Evolutionary conservation across 441 rosid species (phyloP).

Genomic region (Erodium trifolium): DNA sequence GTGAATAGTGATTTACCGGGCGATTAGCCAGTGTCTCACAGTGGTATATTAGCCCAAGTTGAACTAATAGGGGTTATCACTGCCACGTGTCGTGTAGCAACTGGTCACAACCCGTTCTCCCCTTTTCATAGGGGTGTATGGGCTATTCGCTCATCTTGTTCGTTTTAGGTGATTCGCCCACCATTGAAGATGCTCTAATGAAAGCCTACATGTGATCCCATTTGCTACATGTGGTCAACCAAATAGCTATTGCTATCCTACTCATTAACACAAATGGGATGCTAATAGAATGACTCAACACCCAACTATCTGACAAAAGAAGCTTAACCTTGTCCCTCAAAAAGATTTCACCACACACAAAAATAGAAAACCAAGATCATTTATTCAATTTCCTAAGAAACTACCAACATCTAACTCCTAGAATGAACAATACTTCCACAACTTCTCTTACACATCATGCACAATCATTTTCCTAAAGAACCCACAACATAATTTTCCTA

Average conservation of each 20-base stretch:
- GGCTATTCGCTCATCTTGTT: too few species aligned
- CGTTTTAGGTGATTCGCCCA: too few species aligned
- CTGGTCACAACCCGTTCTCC: too few species aligned
- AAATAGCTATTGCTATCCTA: background rate
- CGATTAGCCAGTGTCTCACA: too few species aligned
- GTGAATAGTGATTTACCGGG: too few species aligned
- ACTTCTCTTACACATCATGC: background rate
- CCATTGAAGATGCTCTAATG: too few species aligned
- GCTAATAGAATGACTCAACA: background rate
- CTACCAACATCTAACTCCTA: background rate
- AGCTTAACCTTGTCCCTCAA: background rate
- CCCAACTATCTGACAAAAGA: background rate
- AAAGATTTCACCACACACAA: background rate
- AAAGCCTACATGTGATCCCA: too few species aligned
- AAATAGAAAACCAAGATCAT: background rate
- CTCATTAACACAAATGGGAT: background rate
- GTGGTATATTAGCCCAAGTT: too few species aligned
- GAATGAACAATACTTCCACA: background rate
- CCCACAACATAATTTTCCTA: background rate
- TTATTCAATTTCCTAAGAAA: background rate
- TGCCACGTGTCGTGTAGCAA: too few species aligned
- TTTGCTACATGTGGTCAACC: background rate
- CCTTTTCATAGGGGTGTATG: too few species aligned
- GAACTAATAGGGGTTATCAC: too few species aligned
- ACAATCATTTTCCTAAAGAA: background rate